Conservation (phyloP, 495 filamentous ascomycete species). For the Aspergillus steynii region DNA sequence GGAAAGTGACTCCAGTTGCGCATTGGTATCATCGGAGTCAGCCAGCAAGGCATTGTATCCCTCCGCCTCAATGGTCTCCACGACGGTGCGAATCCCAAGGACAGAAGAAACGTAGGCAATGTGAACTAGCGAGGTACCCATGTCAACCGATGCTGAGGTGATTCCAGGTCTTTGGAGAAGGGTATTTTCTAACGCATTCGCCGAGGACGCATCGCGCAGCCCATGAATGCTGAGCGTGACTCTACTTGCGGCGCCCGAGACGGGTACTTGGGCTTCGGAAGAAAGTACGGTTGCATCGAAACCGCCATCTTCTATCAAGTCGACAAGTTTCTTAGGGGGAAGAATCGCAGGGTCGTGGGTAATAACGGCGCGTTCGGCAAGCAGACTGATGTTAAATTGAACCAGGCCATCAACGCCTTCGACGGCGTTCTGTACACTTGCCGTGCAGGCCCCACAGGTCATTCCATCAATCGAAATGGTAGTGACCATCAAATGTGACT, state of each 20-base stretch:
- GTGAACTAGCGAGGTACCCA: conserved; percentile 64
- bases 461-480: conserved; percentile 89
- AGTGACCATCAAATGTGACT: conserved; percentile 57
- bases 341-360: conserved; percentile 75
- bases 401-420: conserved; percentile 71
- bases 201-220: conserved; percentile 65
- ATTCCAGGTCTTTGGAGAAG: conserved; percentile 69
- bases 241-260: conserved; percentile 41
- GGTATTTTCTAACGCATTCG: conserved; percentile 67
- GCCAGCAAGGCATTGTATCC: conserved; percentile 88
- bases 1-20: conserved; percentile 90
- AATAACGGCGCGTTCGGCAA: conserved; percentile 89
- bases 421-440: conserved; percentile 84
- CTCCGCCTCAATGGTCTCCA: conserved; percentile 74
- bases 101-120: conserved; percentile 69
- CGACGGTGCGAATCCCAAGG: conserved; percentile 77
- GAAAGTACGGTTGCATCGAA: conserved; percentile 80
- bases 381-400: conserved; percentile 89
- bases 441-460: conserved; percentile 96
- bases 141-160: conserved; percentile 66
- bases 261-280: conserved; percentile 37
- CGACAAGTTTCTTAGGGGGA: conserved; percentile 66
- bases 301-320: conserved; percentile 69
- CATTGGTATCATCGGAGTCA: conserved; percentile 93
- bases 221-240: conserved; percentile 85